Conservation (phyloP, 2,329 filamentous ascomycete species). For the Fusarium torulosum region DNA sequence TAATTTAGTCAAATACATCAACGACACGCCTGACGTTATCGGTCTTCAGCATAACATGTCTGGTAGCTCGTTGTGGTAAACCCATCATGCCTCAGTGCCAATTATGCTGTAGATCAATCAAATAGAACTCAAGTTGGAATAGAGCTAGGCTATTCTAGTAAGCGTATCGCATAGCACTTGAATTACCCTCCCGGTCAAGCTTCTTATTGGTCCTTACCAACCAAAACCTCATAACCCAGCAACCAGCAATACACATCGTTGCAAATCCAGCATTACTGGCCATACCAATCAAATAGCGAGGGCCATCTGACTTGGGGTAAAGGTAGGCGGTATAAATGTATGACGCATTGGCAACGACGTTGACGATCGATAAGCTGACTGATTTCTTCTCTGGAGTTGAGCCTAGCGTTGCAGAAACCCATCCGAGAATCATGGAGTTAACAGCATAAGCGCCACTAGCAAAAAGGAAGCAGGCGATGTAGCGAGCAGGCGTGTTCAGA, state of each 20-base stretch:
- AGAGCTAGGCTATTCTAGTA: neutral
- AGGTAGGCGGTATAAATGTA: slow-evolving; percentile 62
- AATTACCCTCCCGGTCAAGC: slow-evolving; percentile 37
- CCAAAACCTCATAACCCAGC: slow-evolving; percentile 47
- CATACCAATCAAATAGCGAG: slow-evolving; percentile 58
- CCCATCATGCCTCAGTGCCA: too few species aligned
- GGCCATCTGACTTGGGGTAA: slow-evolving; percentile 56
- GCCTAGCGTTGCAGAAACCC: slow-evolving; percentile 57
- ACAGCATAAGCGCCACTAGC: slow-evolving; percentile 55
- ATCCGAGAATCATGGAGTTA: slow-evolving; percentile 59
- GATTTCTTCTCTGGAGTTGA: slow-evolving; percentile 61
- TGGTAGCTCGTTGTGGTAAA: too few species aligned
- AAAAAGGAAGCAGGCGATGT: slow-evolving; percentile 54
- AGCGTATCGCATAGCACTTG: slow-evolving; percentile 30
- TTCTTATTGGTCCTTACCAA: slow-evolving; percentile 45
- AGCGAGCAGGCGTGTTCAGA: slow-evolving; percentile 50
- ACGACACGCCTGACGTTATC: too few species aligned
- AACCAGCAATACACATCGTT: slow-evolving; percentile 43
- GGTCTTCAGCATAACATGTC: too few species aligned
- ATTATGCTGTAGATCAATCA: too few species aligned
- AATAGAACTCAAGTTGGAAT: too few species aligned
- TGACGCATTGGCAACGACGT: slow-evolving; percentile 57
- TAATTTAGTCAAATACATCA: too few species aligned
- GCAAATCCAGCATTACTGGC: slow-evolving; percentile 47
- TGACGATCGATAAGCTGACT: slow-evolving; percentile 57